These are phyloP conservation scores for Solanum pimpinellifolium DNA, from an alignment of 257 asterid species.

Conservation along the genomic window DNA sequence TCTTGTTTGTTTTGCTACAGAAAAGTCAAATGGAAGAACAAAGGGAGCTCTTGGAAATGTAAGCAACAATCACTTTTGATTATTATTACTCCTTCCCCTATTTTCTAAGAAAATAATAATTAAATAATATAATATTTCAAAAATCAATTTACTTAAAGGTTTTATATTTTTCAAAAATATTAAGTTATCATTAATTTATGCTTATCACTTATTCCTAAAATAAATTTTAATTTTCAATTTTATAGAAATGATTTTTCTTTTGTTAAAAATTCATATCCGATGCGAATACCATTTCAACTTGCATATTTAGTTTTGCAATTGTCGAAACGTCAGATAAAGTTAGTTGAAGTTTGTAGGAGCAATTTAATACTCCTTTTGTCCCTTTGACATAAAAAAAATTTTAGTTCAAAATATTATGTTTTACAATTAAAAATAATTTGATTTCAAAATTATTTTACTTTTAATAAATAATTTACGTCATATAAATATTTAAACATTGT, in stretches of 20 bases:
- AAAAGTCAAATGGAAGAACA: conserved; percentile 27
- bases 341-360: not conserved
- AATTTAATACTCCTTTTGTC: not conserved
- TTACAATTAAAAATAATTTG: too few relatives aligned
- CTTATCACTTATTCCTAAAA: too few relatives aligned
- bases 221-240: not conserved
- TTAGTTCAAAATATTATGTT: too few relatives aligned
- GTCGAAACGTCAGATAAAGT: not conserved
- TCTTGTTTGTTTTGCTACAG: not conserved
- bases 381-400: not conserved
- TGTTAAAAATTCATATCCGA: not conserved
- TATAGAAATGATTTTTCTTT: not conserved
- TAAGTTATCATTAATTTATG: too few relatives aligned
- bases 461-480: too few relatives aligned
- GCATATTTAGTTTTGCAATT: not conserved
- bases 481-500: too few relatives aligned
- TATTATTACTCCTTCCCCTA: too few relatives aligned
- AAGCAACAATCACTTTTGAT: not conserved
- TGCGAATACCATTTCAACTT: not conserved
- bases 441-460: too few relatives aligned
- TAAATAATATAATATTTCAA: too few relatives aligned
- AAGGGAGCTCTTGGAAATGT: not conserved
- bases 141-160: too few relatives aligned
- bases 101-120: too few relatives aligned
- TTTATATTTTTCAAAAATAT: too few relatives aligned